Percentiles rank a stretch among this genome's conserved stretches.
Conservation (phyloP, 768 basidiomycete species). For the Termitomyces sp. region DNA sequence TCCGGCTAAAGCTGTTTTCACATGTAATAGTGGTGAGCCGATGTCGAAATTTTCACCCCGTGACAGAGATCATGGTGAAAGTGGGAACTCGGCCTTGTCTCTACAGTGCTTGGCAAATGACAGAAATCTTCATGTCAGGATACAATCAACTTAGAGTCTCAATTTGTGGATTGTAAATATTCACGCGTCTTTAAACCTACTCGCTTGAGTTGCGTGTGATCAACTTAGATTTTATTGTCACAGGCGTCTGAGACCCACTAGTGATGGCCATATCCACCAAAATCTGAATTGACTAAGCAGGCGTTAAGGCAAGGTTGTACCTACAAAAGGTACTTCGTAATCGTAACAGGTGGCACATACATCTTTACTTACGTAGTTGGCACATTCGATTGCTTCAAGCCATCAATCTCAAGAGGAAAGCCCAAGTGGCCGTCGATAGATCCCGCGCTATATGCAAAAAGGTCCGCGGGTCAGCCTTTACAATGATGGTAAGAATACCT, state of each 20-base stretch:
- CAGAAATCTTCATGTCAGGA: not conserved
- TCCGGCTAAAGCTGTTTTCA: no score
- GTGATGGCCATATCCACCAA: not conserved
- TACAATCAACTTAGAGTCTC: not conserved
- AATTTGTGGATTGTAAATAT: not conserved
- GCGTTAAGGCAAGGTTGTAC: not conserved
- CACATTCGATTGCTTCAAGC: conserved; percentile 28
- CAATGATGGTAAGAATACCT: conserved; percentile 15
- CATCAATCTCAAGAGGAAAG: conserved; percentile 27
- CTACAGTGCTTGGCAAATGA: no score
- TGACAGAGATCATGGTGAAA: no score
- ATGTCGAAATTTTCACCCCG: no score
- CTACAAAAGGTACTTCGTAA: not conserved
- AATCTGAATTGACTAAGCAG: not conserved
- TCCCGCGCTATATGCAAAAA: conserved; percentile 18
- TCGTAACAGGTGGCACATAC: not conserved
- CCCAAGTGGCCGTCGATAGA: conserved; percentile 28
- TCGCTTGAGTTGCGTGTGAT: not conserved
- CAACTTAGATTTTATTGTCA: not conserved
- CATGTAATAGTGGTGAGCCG: no score
- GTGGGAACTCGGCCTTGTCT: no score
- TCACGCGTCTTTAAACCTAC: not conserved
- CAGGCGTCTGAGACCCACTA: no score
- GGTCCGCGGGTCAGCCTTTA: not conserved
- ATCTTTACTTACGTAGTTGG: conserved; percentile 26